Percentiles rank a stretch among this genome's conserved stretches.
phyloP scores from a whole-genome alignment of 805 yeast species.

The Saturnispora kantuleensis region DNA sequence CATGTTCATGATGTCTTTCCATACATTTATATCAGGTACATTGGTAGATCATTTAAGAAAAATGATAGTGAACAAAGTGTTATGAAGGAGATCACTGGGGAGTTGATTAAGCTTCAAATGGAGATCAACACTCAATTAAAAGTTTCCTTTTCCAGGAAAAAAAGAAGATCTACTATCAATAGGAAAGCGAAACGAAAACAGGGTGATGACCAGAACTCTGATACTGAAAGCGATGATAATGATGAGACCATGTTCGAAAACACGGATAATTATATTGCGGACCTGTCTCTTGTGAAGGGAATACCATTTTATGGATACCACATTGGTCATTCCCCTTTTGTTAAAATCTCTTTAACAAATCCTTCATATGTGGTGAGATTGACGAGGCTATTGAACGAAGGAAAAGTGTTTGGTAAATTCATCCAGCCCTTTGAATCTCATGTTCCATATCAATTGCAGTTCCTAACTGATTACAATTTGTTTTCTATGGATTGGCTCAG shows the following conservation, averaged over 20 bases:
- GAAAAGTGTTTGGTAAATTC: slow-evolving; percentile 29
- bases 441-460: slow-evolving; percentile 66
- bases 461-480: slow-evolving; percentile 71
- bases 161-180: background rate
- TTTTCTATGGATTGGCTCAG: slow-evolving; percentile 77
- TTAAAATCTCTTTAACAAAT: slow-evolving; percentile 58
- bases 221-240: slow-evolving; percentile 9
- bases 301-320: slow-evolving; percentile 80
- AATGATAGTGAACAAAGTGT: slow-evolving; percentile 16
- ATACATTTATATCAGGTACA: slow-evolving; percentile 48
- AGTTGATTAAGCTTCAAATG: slow-evolving; percentile 5
- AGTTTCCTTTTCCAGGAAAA: slow-evolving; percentile 28
- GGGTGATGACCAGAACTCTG: background rate
- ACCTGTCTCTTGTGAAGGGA: slow-evolving; percentile 58
- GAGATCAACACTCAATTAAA: slow-evolving; percentile 21
- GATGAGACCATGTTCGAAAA: slow-evolving; percentile 1
- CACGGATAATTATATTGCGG: slow-evolving; percentile 36
- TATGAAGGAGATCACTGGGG: slow-evolving; percentile 25
- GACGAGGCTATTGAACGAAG: slow-evolving; percentile 36
- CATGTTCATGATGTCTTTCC: slow-evolving; percentile 86
- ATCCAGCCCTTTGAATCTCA: slow-evolving; percentile 69
- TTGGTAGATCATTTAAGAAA: slow-evolving; percentile 1
- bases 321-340: slow-evolving; percentile 50
- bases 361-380: slow-evolving; percentile 52
- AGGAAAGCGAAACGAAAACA: background rate